A percentile compares a stretch with the other conserved stretches of the same genome.
phyloP scores from a whole-genome alignment of 2,329 filamentous ascomycete species.

The Sclerotinia sclerotiorum region DNA sequence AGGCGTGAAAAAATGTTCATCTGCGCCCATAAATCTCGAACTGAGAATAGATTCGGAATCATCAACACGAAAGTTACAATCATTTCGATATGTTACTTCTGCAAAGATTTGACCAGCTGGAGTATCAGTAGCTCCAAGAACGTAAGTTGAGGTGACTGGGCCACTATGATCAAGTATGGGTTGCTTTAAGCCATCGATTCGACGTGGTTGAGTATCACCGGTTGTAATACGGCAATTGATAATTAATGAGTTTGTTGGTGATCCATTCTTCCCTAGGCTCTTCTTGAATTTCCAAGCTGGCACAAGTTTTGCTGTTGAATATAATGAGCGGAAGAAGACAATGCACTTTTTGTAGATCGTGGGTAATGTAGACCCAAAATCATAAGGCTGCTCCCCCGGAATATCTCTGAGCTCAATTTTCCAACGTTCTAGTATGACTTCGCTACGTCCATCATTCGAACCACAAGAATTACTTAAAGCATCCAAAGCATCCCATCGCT shows the following conservation, averaged over 20 bases:
- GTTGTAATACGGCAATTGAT: conserved; percentile 78
- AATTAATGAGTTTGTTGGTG: conserved; percentile 61
- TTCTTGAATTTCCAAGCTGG: conserved; percentile 83
- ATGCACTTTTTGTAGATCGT: conserved; percentile 97
- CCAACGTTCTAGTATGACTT: conserved; percentile 91
- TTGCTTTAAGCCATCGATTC: conserved; percentile 67
- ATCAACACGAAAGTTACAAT: conserved; percentile 88
- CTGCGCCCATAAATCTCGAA: conserved; percentile 88
- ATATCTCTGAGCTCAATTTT: conserved; percentile 73
- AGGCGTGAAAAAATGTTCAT: conserved; percentile 83
- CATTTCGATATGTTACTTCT: conserved; percentile 79
- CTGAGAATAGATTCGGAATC: conserved; percentile 88
- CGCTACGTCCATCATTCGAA: conserved; percentile 43
- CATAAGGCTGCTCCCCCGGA: conserved; percentile 49
- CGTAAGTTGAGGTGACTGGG: conserved; percentile 71
- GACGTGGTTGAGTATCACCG: conserved; percentile 51
- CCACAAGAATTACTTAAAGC: conserved; percentile 67
- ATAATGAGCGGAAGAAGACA: conserved; percentile 87
- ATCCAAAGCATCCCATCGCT: conserved; percentile 88
- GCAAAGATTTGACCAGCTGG: conserved; percentile 82
- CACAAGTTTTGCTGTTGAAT: conserved; percentile 75
- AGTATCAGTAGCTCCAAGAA: conserved; percentile 81
- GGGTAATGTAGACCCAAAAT: conserved; percentile 67
- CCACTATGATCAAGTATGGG: conserved; percentile 64
- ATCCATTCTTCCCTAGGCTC: conserved; percentile 67